Base-by-base conservation (phyloP, 768 basidiomycete genomes). In the Pisolithus microcarpus region DNA sequence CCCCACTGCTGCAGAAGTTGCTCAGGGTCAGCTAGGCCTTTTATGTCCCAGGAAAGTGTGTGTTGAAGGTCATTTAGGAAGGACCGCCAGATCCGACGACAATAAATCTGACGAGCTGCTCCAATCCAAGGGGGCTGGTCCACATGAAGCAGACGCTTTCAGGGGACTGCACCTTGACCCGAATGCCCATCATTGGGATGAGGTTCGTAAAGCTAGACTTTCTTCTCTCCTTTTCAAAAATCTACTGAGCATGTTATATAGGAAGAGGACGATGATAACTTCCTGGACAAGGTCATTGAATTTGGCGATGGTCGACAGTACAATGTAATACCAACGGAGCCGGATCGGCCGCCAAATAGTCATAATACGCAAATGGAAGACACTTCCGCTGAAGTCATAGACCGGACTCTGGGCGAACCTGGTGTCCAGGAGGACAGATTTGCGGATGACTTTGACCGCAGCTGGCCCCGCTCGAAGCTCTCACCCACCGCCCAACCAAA, bases 131-230 rank as follows among this genome's bases (percentile, higher is more conserved):
- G 58, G 83, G 84, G 64, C 82, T 82, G 61, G 78, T 38, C 69
- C 82, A 49, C 86, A 92, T 63, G 88, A 91, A 59, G 85, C 93
- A 7, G 95, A 96, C 65, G 87, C 93, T 0, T 99, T 99, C 70
- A 80, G 93, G 37, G 94, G 94, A 0, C 84, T 91, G 1, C 93
- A 98, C 66, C 72, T 97, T 43, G 85, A 96, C 68, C 90, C 93
- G 45, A 94, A 94, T 59, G 83, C 88, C 3, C 88, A 92, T 63
- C 93, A 97, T 64, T 99, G 96, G 96, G 96, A 97, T 59, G 93
- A 96, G 78, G 94, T 97, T 56, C 54, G 87, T 69, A 38, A 34
- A 43, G 53, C 58, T 54, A 48, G 49, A 8, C 50, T 34, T 34
- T 15, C 51, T 34, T 44, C 21, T 24, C 44, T 30, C 10, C 26